Percentiles rank a stretch among this genome's conserved stretches.
phyloP scores from a whole-genome alignment of 129 eudicot genomes.

The Tagetes patula region DNA sequence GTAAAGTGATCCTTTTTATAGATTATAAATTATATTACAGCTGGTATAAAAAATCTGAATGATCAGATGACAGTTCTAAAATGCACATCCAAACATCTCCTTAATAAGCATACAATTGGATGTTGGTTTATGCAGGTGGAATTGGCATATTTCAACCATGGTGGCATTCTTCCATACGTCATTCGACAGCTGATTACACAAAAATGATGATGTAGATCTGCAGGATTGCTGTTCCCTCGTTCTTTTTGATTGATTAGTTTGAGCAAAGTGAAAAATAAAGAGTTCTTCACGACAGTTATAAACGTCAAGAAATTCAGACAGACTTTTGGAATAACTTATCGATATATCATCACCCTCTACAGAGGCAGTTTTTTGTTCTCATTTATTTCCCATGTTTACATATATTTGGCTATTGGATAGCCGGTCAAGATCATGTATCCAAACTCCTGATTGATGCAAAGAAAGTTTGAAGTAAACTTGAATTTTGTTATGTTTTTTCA shows the following conservation, averaged over 20 bases:
- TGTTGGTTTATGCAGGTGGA: conserved; percentile 51
- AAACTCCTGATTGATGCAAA: conserved; percentile 20
- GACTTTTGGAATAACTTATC: background rate
- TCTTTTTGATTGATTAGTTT: conserved; percentile 11
- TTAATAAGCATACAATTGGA: background rate
- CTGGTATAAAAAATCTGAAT: background rate
- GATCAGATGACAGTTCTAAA: background rate
- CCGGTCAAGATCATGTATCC: conserved; percentile 11
- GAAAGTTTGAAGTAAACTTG: background rate
- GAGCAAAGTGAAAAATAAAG: conserved; percentile 26
- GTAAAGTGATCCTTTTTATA: conserved; percentile 26
- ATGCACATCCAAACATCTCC: background rate
- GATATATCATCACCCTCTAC: background rate
- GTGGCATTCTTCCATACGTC: conserved; percentile 72
- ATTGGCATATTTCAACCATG: conserved; percentile 68
- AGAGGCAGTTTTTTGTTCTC: conserved; percentile 5
- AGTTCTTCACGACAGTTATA: background rate
- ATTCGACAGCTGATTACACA: conserved; percentile 53
- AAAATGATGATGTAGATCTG: conserved; percentile 20
- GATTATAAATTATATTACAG: background rate
- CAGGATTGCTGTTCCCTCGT: background rate
- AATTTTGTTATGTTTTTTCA: background rate
- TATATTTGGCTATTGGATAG: conserved; percentile 16
- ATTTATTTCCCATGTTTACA: conserved; percentile 22
- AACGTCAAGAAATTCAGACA: background rate